Evolutionary conservation across 2,329 filamentous ascomycete genomes (phyloP), one percentile per base, ranked within the genome.

Genomic region (Aspergillus carbonarius): DNA sequence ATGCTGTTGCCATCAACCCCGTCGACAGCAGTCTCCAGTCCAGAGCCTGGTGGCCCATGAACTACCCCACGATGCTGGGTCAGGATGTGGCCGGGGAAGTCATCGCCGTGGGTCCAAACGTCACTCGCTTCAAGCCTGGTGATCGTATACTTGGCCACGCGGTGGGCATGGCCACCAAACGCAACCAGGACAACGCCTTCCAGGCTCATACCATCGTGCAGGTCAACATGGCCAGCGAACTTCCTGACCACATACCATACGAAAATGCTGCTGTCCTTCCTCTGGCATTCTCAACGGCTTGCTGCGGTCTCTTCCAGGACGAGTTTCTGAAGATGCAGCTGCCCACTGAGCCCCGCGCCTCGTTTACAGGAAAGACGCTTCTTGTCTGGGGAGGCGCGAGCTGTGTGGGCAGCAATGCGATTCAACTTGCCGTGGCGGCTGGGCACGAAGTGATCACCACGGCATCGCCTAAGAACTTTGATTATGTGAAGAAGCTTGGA

Each of bases 351-450:
- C 61, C 32, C 15, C 60, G 46, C 39, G 9, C n/a, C 1, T 61
- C 70, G 39, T 12, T 48, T 2, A 53, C 37, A 5, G 42, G 34
- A 4, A 25, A 58, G n/a, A 39, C 20, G 3, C 6, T 80, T 0
- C 63, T 84, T 5, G 67, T 84, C 13, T 85, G 81, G 79, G 82
- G 82, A n/a, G 83, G 82, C 0, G 76, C 79, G 2, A 77, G 78
- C 0, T 74, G 73, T 18, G 79, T 82, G 2, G 81, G 82, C 0
- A 73, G 74, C 32, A 72, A 68, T 3, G 78, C 76, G 0, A 76
- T 81, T 44, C 79, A 82, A 57, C 65, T 81, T 4, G 78, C 77
- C 0, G 70, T 66, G 0, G 74, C 72, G 0, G 65, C 76, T 12
- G 78, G 79, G 4, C 72, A 77, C 53, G 72, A 73, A 23, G 77